Conservation (phyloP, 2,329 filamentous ascomycete genomes). For the Cordyceps tenuipes region DNA sequence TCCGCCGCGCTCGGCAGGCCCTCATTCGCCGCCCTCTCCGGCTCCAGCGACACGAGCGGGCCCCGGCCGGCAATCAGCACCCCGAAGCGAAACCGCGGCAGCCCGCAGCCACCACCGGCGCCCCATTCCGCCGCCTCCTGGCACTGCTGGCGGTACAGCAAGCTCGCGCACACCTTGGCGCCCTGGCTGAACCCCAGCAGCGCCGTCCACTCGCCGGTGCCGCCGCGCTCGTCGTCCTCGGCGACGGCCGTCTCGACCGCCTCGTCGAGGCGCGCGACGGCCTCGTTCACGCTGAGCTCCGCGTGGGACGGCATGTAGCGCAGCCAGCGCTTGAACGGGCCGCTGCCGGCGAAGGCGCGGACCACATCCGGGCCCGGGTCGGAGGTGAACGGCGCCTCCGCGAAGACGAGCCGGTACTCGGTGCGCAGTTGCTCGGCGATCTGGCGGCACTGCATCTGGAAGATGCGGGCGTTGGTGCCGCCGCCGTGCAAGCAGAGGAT, state of each 20-base stretch:
- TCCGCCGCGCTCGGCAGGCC: conserved; percentile 16
- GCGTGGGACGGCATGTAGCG: conserved; percentile 50
- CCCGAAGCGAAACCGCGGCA: conserved; percentile 26
- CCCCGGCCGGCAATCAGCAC: conserved; percentile 28
- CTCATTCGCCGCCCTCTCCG: neutral
- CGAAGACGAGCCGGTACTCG: conserved; percentile 60
- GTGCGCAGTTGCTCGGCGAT: conserved; percentile 34
- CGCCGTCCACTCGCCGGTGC: conserved; percentile 44
- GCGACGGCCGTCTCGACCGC: conserved; percentile 34
- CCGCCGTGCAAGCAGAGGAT: conserved; percentile 68
- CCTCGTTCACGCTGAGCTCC: conserved; percentile 35
- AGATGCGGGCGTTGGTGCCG: conserved; percentile 57
- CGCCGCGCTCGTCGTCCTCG: conserved; percentile 32
- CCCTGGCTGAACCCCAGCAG: conserved; percentile 56
- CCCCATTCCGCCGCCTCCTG: conserved; percentile 21
- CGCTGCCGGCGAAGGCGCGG: conserved; percentile 51
- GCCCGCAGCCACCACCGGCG: neutral
- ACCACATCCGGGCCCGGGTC: conserved; percentile 52
- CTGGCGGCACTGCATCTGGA: conserved; percentile 53
- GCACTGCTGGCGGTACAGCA: conserved; percentile 51
- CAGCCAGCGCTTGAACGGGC: conserved; percentile 51
- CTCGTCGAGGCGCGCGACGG: conserved; percentile 28
- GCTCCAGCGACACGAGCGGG: conserved; percentile 22
- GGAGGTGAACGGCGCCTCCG: conserved; percentile 56
- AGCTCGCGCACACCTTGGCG: conserved; percentile 45